Percentiles rank a stretch among this genome's conserved stretches.
phyloP scores from a whole-genome alignment of 225 moss, liverwort and hornwort genomes.

The Lunularia cruciata region DNA sequence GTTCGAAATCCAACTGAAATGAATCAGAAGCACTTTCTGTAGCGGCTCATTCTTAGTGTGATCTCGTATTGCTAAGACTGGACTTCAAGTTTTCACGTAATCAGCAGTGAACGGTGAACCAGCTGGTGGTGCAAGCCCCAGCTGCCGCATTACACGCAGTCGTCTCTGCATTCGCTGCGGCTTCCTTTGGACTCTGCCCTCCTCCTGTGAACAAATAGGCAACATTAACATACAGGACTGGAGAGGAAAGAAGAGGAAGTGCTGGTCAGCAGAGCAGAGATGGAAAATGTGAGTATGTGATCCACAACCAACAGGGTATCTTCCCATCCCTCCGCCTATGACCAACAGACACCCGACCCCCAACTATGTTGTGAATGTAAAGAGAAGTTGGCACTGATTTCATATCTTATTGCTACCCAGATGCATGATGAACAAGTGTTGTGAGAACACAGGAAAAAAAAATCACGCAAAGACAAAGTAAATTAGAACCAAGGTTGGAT shows the following conservation, averaged over 20 bases:
- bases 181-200: slow-evolving; percentile 75
- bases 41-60: not conserved
- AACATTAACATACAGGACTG: not conserved
- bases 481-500: not conserved
- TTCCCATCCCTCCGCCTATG: too few relatives aligned
- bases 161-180: slow-evolving; percentile 66
- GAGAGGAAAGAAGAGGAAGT: too few relatives aligned
- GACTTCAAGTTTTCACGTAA: not conserved
- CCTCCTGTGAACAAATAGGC: slow-evolving; percentile 49
- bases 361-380: too few relatives aligned
- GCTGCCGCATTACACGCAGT: slow-evolving; percentile 87
- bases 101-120: slow-evolving; percentile 74
- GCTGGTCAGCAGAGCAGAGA: too few relatives aligned
- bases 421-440: too few relatives aligned
- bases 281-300: too few relatives aligned
- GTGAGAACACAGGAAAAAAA: too few relatives aligned
- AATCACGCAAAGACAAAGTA: too few relatives aligned
- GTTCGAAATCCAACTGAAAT: too few relatives aligned
- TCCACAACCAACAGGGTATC: too few relatives aligned
- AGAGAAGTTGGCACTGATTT: not conserved
- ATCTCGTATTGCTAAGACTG: not conserved
- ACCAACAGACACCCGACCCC: too few relatives aligned
- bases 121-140: slow-evolving; percentile 81
- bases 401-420: too few relatives aligned
- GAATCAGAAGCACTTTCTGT: not conserved